Percentiles rank a stretch among this genome's conserved stretches.
Conservation (phyloP, 1,139 yeast genomes). For the Saccharomycopsis crataegensis region DNA sequence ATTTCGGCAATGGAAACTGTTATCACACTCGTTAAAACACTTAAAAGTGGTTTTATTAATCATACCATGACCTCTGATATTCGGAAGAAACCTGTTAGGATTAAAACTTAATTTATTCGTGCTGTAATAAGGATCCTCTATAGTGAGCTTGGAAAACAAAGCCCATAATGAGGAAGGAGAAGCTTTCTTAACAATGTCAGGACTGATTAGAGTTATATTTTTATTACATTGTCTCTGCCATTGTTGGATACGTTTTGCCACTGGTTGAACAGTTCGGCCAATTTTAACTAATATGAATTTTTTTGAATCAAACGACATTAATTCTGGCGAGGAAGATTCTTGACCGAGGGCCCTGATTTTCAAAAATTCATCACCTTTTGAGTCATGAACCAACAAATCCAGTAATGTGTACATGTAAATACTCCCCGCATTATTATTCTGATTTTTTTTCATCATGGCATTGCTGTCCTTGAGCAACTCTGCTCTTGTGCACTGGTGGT, state of each 20-base stretch:
- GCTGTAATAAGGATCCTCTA: no score
- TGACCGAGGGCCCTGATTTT: no score
- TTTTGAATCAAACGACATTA: constrained; percentile 9
- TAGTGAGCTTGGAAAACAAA: constrained; percentile 1
- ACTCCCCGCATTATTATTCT: not conserved
- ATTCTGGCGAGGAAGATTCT: not conserved
- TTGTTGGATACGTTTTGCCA: constrained; percentile 15
- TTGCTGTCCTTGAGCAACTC: no score
- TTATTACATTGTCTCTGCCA: constrained; percentile 18
- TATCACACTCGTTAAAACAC: not conserved
- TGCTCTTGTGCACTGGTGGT: no score
- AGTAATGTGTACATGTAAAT: constrained; percentile 17
- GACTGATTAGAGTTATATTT: constrained; percentile 8
- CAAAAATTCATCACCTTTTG: no score
- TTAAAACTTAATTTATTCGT: not conserved
- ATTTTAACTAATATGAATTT: constrained; percentile 12
- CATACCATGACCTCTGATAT: not conserved
- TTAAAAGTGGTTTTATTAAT: not conserved
- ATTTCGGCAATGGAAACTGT: constrained; percentile 12
- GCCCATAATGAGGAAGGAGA: not conserved
- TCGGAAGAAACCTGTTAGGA: not conserved
- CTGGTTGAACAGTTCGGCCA: constrained; percentile 16
- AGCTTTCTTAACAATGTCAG: constrained; percentile 1
- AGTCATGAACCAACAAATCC: not conserved
- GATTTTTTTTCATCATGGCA: no score